Evolutionary conservation across 1,284 basidiomycete genomes (phyloP).

Genomic region (Tausonia pullulans): DNA sequence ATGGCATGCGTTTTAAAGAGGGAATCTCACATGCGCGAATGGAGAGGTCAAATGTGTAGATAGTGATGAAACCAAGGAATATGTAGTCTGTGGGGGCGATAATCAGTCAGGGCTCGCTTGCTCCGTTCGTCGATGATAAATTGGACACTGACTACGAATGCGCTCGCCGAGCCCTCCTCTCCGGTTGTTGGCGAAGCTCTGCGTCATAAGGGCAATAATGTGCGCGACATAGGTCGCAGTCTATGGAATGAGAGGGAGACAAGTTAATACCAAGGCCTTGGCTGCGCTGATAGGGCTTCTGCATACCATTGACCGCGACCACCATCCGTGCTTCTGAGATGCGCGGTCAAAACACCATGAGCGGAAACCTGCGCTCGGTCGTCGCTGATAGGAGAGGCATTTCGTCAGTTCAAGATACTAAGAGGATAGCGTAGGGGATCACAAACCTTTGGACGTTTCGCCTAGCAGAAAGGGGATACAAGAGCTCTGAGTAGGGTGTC

Average conservation of each 20-base stretch:
- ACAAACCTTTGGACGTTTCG: conserved; percentile 54
- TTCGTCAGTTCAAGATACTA: too few relatives aligned
- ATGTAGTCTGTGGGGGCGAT: conserved; percentile 50
- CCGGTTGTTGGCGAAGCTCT: conserved; percentile 5
- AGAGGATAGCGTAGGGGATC: too few relatives aligned
- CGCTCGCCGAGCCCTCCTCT: not conserved
- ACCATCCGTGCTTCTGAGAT: conserved; percentile 85
- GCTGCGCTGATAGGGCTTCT: too few relatives aligned
- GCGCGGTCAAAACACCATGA: conserved; percentile 90
- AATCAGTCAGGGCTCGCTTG: too few relatives aligned
- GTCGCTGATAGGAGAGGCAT: too few relatives aligned
- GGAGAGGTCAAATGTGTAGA: conserved; percentile 66
- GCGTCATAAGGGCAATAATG: conserved; percentile 64
- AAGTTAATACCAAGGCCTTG: too few relatives aligned
- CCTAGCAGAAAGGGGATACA: conserved; percentile 24
- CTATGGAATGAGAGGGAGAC: conserved; percentile 20
- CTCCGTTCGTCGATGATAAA: not conserved
- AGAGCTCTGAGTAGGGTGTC: too few relatives aligned
- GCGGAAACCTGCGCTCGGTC: conserved; percentile 36
- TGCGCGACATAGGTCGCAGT: conserved; percentile 75
- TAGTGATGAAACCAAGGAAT: conserved; percentile 60
- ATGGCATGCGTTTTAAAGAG: not conserved
- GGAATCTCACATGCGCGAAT: not conserved
- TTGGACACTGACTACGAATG: not conserved
- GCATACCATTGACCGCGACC: conserved; percentile 56